These are phyloP conservation scores for Xylaria digitata DNA, from an alignment of 2,329 filamentous ascomycete genomes.

Conservation along the genomic window DNA sequence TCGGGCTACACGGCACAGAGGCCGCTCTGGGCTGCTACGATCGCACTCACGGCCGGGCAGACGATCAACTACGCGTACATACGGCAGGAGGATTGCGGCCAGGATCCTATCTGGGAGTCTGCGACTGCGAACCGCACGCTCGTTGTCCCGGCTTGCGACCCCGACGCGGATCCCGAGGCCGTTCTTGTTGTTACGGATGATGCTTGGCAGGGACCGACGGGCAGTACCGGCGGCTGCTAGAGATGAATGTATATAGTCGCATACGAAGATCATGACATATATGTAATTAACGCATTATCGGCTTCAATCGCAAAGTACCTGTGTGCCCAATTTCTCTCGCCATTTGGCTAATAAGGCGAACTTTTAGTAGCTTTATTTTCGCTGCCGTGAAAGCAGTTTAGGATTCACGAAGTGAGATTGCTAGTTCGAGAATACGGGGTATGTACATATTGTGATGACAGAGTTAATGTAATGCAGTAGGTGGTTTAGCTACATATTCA, in stretches of 20 bases:
- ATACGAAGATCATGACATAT: not conserved
- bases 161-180: constrained; percentile 40
- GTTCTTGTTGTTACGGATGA: constrained; percentile 51
- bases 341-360: not conserved
- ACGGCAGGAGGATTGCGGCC: constrained; percentile 56
- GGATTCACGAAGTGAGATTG: too few relatives aligned
- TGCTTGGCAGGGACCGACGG: constrained; percentile 53
- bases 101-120: constrained; percentile 57
- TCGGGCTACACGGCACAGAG: constrained; percentile 56
- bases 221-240: constrained; percentile 44
- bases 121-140: constrained; percentile 55
- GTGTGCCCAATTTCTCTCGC: too few relatives aligned
- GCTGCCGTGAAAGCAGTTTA: too few relatives aligned
- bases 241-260: not conserved
- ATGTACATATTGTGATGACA: too few relatives aligned
- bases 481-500: too few relatives aligned
- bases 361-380: too few relatives aligned
- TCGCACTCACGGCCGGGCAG: constrained; percentile 56
- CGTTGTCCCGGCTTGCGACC: constrained; percentile 53
- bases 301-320: not conserved
- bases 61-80: constrained; percentile 60
- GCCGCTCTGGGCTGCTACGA: constrained; percentile 58
- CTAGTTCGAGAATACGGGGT: too few relatives aligned
- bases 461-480: too few relatives aligned
- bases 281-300: not conserved